Conservation (phyloP, 163 green algal genomes). For the Scenedesmus sp. region DNA sequence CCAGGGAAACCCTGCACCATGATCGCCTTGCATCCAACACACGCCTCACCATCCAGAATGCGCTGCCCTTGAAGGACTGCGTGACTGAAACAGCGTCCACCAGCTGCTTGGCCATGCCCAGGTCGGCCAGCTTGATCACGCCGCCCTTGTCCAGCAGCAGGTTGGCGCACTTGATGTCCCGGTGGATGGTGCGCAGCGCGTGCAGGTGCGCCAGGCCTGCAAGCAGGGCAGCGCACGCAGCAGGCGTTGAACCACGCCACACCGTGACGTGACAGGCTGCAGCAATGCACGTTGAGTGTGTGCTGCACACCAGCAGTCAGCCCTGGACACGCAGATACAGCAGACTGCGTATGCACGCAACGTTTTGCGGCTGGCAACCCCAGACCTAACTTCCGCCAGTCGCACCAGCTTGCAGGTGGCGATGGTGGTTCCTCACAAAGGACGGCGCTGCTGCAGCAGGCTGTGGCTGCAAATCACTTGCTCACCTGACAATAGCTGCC, state of each 20-base stretch:
- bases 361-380: not conserved
- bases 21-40: not conserved
- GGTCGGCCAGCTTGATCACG: slow-evolving; percentile 96
- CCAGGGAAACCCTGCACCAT: not conserved
- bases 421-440: no score
- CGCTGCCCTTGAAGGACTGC: slow-evolving; percentile 77
- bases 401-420: not conserved
- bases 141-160: slow-evolving; percentile 94
- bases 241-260: not conserved
- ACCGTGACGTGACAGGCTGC: not conserved
- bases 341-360: not conserved
- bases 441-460: no score
- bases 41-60: slow-evolving; percentile 67
- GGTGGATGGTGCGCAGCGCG: slow-evolving; percentile 75
- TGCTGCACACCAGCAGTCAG: not conserved
- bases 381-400: no score
- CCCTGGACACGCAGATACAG: no score
- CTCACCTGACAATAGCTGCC: slow-evolving; percentile 77
- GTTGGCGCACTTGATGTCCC: slow-evolving; percentile 96
- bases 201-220: slow-evolving; percentile 87
- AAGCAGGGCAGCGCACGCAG: not conserved
- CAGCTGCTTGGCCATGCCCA: slow-evolving; percentile 83
- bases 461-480: not conserved
- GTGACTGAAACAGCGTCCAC: slow-evolving; percentile 65
- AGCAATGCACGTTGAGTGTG: not conserved